Conservation (phyloP, 345 rosid species). For the Triadica sebifera region DNA sequence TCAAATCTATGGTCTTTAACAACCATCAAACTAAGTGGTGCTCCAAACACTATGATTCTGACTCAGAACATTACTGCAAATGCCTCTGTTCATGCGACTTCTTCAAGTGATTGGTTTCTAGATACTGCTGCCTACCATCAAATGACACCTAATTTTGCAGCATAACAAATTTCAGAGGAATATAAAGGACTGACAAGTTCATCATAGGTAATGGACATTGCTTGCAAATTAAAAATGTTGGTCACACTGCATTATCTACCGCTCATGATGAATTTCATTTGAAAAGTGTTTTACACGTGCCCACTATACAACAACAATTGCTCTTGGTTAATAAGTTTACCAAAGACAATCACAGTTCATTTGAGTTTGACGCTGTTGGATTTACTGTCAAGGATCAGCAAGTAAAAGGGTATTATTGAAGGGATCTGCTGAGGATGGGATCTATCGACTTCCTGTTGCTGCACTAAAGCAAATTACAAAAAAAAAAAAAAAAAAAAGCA, state of each 20-base stretch:
- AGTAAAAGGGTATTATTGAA: neutral
- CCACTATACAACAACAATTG: neutral
- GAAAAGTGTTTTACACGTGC: conserved; percentile 1
- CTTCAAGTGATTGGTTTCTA: neutral
- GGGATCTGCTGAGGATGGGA: neutral
- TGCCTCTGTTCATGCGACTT: neutral
- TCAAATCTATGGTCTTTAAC: too few species aligned
- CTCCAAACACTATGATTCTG: too few species aligned
- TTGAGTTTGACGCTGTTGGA: neutral
- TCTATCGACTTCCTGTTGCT: neutral
- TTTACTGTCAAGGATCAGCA: neutral
- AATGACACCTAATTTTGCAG: neutral
- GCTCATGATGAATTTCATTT: neutral
- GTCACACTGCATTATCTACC: too few species aligned
- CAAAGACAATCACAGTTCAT: too few species aligned
- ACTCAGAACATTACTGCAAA: too few species aligned
- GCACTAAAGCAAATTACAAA: too few species aligned
- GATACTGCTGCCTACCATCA: neutral
- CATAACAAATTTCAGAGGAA: neutral
- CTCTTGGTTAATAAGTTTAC: neutral
- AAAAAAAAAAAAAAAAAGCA: rapidly evolving
- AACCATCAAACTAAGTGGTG: too few species aligned
- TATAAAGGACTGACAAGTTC: neutral
- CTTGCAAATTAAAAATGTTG: neutral
- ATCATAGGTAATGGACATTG: neutral